These are phyloP conservation scores for Ramichloridium luteum DNA, from an alignment of 2,329 filamentous ascomycete species.

Conservation along the genomic window DNA sequence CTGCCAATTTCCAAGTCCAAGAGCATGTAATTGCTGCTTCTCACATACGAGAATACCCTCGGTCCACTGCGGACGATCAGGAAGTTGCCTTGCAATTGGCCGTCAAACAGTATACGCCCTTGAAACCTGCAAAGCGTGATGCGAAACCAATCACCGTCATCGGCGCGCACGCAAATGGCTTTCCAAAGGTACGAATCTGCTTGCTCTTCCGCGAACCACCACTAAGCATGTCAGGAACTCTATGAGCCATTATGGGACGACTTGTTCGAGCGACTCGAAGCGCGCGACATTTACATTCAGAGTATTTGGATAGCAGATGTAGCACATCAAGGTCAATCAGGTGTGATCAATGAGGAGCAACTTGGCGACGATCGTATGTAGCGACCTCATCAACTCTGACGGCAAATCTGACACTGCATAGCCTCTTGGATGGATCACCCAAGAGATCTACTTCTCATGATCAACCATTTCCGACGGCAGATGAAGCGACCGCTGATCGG, in stretches of 20 bases:
- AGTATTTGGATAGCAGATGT: slow-evolving; percentile 84
- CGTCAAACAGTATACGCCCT: slow-evolving; percentile 79
- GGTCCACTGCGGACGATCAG: slow-evolving; percentile 57
- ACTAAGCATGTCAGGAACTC: slow-evolving; percentile 49
- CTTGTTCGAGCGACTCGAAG: slow-evolving; percentile 47
- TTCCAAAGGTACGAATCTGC: slow-evolving; percentile 58
- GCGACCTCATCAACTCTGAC: not conserved
- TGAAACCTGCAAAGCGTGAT: slow-evolving; percentile 53
- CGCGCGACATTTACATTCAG: slow-evolving; percentile 50
- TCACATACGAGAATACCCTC: slow-evolving; percentile 72
- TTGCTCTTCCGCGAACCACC: not conserved
- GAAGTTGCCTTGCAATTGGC: slow-evolving; percentile 62
- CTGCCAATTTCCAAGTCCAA: slow-evolving; percentile 48
- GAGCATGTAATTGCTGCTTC: slow-evolving; percentile 63
- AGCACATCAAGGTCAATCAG: slow-evolving; percentile 72
- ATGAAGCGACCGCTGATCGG: slow-evolving; percentile 76
- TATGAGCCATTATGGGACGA: slow-evolving; percentile 92
- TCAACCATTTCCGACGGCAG: slow-evolving; percentile 67
- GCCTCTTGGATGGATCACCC: slow-evolving; percentile 78
- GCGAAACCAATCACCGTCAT: slow-evolving; percentile 76
- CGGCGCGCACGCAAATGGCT: slow-evolving; percentile 80
- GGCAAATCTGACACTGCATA: slow-evolving; percentile 24
- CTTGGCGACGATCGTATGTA: slow-evolving; percentile 73
- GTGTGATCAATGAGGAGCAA: slow-evolving; percentile 59
- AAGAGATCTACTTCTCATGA: slow-evolving; percentile 70